Evolutionary conservation across 441 rosid genomes (phyloP).

Genomic region (Erysimum cheiri): DNA sequence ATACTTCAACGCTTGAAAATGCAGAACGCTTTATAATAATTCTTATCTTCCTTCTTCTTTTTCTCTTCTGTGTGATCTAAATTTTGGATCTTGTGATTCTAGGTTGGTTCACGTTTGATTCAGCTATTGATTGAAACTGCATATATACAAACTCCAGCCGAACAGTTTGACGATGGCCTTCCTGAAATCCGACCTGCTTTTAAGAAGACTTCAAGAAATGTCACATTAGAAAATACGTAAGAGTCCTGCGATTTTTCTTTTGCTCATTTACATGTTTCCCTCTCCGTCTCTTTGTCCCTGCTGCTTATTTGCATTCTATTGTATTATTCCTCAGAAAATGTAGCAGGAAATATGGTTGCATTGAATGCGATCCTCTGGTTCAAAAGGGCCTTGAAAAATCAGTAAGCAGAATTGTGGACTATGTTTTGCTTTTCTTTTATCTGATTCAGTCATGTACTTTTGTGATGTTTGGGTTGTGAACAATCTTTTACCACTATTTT

Average conservation of each 20-base stretch:
- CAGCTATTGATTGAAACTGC: slow-evolving; percentile 88
- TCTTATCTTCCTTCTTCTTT: slow-evolving; percentile 20
- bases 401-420: slow-evolving; percentile 56
- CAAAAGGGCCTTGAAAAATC: slow-evolving; percentile 87
- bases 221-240: slow-evolving; percentile 68
- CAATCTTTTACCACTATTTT: slow-evolving; percentile 24
- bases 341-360: slow-evolving; percentile 88
- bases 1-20: slow-evolving; percentile 34
- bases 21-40: background rate
- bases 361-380: slow-evolving; percentile 91
- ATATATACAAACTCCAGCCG: slow-evolving; percentile 82
- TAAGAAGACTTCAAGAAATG: slow-evolving; percentile 62
- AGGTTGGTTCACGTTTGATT: slow-evolving; percentile 92
- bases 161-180: slow-evolving; percentile 73
- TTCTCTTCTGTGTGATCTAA: slow-evolving; percentile 28
- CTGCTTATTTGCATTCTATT: slow-evolving; percentile 32
- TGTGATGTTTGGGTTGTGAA: slow-evolving; percentile 24
- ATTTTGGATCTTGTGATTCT: slow-evolving; percentile 42
- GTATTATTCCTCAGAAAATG: slow-evolving; percentile 55
- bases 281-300: slow-evolving; percentile 3
- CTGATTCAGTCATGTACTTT: slow-evolving; percentile 8
- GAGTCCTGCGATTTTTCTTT: slow-evolving; percentile 40
- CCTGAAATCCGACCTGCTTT: slow-evolving; percentile 96
- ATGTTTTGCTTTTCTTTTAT: slow-evolving; percentile 15
- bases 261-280: slow-evolving; percentile 27